phyloP scores from a whole-genome alignment of 345 rosid genomes.

The Rhodamnia rubescens region DNA sequence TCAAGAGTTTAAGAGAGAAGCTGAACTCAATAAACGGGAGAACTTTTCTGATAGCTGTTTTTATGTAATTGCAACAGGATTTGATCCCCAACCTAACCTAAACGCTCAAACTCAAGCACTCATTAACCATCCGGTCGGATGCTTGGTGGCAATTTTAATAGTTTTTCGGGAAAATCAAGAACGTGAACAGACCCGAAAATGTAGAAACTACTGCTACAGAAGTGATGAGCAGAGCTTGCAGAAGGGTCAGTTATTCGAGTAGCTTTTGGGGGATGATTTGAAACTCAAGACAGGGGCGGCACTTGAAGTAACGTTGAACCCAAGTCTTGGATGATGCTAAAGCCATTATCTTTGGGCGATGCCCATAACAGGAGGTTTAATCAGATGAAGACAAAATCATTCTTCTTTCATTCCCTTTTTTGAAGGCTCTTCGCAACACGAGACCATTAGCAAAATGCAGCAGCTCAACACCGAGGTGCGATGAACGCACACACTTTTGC shows the following conservation, averaged over 20 bases:
- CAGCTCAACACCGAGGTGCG: neutral
- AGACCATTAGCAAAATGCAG: neutral
- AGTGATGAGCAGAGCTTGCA: neutral
- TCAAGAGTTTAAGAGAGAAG: neutral
- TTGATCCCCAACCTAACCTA: neutral
- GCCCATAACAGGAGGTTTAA: neutral
- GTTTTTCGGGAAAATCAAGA: neutral
- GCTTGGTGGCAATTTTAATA: fast-evolving
- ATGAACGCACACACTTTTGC: neutral
- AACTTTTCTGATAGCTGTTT: neutral
- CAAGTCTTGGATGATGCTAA: neutral
- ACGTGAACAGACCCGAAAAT: neutral
- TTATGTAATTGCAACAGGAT: neutral
- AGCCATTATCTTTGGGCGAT: neutral
- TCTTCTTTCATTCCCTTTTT: neutral
- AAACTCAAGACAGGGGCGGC: neutral
- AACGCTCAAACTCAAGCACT: neutral
- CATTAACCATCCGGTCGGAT: neutral
- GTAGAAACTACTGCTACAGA: neutral
- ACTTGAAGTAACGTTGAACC: neutral
- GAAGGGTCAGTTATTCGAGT: neutral
- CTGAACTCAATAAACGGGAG: neutral
- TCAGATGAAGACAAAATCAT: neutral
- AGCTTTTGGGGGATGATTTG: neutral
- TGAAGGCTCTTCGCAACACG: neutral